phyloP scores from a whole-genome alignment of 345 rosid genomes.

The Citrus trifoliata region DNA sequence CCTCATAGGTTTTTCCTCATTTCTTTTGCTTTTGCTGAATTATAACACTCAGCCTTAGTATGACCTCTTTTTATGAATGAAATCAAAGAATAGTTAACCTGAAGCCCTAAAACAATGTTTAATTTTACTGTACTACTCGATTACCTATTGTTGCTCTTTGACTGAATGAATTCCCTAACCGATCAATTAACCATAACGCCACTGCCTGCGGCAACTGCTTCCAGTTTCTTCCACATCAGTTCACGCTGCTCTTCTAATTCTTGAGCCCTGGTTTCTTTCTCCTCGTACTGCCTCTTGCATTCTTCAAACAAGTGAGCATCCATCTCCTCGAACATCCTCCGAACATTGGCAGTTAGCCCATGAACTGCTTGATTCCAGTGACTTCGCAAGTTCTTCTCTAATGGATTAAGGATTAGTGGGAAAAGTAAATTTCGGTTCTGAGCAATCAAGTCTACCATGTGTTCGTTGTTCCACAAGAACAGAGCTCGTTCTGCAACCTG shows the following conservation, averaged over 20 bases:
- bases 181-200: constrained; percentile 6
- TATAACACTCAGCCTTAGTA: neutral
- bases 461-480: constrained; percentile 68
- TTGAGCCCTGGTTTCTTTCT: constrained; percentile 36
- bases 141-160: neutral
- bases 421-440: constrained; percentile 47
- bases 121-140: constrained; percentile 6
- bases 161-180: neutral
- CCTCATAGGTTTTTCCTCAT: neutral
- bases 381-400: constrained; percentile 51
- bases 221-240: constrained; percentile 41
- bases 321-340: constrained; percentile 46
- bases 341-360: constrained; percentile 50
- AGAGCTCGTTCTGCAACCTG: constrained; percentile 70
- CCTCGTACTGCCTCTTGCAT: constrained; percentile 25
- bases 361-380: constrained; percentile 67
- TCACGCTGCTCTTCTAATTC: constrained; percentile 38
- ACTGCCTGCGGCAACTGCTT: constrained; percentile 31
- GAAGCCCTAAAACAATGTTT: neutral
- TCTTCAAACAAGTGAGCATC: constrained; percentile 38
- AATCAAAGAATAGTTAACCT: constrained; percentile 7
- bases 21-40: neutral
- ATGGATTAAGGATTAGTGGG: constrained; percentile 51
- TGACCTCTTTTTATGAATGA: neutral
- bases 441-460: constrained; percentile 46